Conservation (phyloP, 306 rosid genomes). For the Gillenia trifoliata region DNA sequence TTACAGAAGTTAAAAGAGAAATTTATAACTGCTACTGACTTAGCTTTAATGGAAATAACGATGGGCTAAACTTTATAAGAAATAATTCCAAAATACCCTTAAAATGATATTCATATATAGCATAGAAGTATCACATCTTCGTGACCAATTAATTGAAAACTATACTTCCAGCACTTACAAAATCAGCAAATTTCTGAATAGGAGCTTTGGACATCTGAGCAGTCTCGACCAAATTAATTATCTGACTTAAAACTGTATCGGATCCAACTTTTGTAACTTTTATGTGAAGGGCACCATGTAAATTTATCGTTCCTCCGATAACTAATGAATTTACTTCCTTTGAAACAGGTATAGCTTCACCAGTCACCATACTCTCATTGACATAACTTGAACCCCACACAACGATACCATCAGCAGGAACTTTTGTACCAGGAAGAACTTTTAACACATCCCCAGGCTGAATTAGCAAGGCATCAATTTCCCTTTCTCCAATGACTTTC, state of each 20-base stretch:
- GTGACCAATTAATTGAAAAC: not conserved
- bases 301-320: constrained; percentile 92
- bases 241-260: constrained; percentile 92
- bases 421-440: constrained; percentile 91
- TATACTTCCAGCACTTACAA: constrained; percentile 55
- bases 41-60: not conserved
- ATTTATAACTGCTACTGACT: not conserved
- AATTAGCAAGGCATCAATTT: constrained; percentile 84
- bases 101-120: not conserved
- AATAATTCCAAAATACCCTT: not conserved
- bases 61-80: not conserved
- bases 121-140: constrained; percentile 7
- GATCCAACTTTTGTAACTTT: constrained; percentile 86
- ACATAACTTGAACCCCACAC: constrained; percentile 90
- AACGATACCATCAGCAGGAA: constrained; percentile 88
- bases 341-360: constrained; percentile 74
- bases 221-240: constrained; percentile 92
- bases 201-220: constrained; percentile 99
- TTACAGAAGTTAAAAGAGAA: not conserved
- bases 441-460: constrained; percentile 82
- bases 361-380: constrained; percentile 97
- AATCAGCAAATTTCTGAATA: constrained; percentile 98
- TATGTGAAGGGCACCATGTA: constrained; percentile 79
- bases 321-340: constrained; percentile 70
- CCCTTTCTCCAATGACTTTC: constrained; percentile 63